These are phyloP conservation scores for Fusarium poae DNA, from an alignment of 2,329 filamentous ascomycete genomes.

Conservation along the genomic window DNA sequence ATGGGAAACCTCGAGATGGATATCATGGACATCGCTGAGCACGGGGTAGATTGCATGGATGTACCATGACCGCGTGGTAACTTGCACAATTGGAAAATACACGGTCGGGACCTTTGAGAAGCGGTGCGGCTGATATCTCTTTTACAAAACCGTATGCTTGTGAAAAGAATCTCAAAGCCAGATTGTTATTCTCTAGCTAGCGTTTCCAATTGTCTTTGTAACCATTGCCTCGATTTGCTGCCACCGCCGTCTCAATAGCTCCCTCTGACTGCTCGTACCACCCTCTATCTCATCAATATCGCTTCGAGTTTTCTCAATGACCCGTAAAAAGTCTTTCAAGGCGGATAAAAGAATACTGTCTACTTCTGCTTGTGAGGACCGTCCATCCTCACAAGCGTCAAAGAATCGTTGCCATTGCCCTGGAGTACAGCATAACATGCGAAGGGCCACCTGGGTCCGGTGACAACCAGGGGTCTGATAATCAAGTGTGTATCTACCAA, in stretches of 20 bases:
- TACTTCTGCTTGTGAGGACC: conserved; percentile 59
- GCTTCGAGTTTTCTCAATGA: conserved; percentile 50
- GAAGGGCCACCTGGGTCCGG: conserved; percentile 66
- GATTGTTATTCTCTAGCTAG: conserved; percentile 7
- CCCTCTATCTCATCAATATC: conserved; percentile 51
- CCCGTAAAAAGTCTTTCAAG: conserved; percentile 55
- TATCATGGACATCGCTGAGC: neutral
- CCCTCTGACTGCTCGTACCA: conserved; percentile 53
- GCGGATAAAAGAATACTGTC: conserved; percentile 54
- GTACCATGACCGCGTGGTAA: neutral
- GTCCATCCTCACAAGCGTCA: conserved; percentile 59
- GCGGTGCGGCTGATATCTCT: neutral
- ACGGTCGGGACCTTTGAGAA: neutral
- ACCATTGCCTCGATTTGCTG: conserved; percentile 58
- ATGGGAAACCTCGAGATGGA: neutral
- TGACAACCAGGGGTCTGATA: conserved; percentile 60
- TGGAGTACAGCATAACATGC: conserved; percentile 54
- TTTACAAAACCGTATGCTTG: neutral
- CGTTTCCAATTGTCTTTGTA: conserved; percentile 51
- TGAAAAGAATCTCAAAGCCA: neutral
- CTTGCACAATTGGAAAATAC: neutral
- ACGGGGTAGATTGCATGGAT: neutral
- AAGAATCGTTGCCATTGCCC: conserved; percentile 57
- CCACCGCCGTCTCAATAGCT: conserved; percentile 59
- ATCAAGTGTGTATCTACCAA: conserved; percentile 63